Conservation (phyloP, 2,329 filamentous ascomycete species). For the Neocucurbitaria cava region DNA sequence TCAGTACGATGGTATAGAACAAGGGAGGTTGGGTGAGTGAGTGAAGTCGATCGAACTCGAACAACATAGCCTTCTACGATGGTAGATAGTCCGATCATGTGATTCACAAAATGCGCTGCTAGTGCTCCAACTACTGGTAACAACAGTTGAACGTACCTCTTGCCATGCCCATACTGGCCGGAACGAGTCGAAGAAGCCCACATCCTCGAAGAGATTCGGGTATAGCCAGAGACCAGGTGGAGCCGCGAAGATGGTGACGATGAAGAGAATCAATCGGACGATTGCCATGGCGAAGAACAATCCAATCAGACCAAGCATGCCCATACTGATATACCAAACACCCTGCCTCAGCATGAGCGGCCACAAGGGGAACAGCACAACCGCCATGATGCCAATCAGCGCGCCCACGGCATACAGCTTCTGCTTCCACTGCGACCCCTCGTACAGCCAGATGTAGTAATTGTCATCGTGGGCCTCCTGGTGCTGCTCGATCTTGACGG, state of each 20-base stretch:
- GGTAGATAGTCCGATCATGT: too few relatives aligned
- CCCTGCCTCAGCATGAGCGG: slow-evolving; percentile 88
- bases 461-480: slow-evolving; percentile 86
- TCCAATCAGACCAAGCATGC: slow-evolving; percentile 85
- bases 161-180: slow-evolving; percentile 98
- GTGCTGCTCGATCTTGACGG: slow-evolving; percentile 92
- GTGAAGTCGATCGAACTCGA: too few relatives aligned
- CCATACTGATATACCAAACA: slow-evolving; percentile 97
- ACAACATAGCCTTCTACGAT: too few relatives aligned
- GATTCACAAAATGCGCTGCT: too few relatives aligned
- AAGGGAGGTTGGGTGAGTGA: too few relatives aligned
- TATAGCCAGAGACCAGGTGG: slow-evolving; percentile 96
- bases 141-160: slow-evolving; percentile 65
- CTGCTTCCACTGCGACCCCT: slow-evolving; percentile 91
- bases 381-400: slow-evolving; percentile 80
- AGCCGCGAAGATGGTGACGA: slow-evolving; percentile 83
- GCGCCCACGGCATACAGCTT: slow-evolving; percentile 89
- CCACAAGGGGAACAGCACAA: slow-evolving; percentile 97
- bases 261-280: slow-evolving; percentile 93
- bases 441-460: slow-evolving; percentile 97
- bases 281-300: slow-evolving; percentile 98
- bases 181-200: slow-evolving; percentile 98
- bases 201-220: slow-evolving; percentile 97
- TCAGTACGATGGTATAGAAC: neutral
- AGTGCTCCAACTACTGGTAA: neutral